Conservation (phyloP, 1,284 basidiomycete species). For the Malassezia dermatis region DNA sequence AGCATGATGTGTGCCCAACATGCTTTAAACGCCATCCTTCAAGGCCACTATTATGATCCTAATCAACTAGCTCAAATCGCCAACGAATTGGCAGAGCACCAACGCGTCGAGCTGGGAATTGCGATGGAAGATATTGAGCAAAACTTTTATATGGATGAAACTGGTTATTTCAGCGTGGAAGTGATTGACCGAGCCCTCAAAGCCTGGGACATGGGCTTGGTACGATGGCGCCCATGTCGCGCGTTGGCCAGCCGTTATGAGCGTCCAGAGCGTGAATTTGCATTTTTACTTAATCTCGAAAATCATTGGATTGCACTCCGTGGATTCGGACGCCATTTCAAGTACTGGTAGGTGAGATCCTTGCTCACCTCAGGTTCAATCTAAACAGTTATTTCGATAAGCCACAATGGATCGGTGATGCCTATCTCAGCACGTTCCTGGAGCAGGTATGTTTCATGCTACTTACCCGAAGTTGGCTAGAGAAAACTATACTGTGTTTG, state of each 20-base stretch:
- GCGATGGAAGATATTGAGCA: slow-evolving; percentile 20
- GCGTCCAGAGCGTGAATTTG: slow-evolving; percentile 34
- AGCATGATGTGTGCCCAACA: slow-evolving; percentile 47
- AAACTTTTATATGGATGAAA: slow-evolving; percentile 41
- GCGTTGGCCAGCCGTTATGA: neutral
- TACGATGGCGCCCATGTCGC: slow-evolving; percentile 15
- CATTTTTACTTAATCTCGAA: slow-evolving; percentile 43
- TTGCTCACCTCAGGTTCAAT: slow-evolving; percentile 25
- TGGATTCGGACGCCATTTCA: slow-evolving; percentile 25
- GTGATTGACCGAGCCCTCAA: slow-evolving; percentile 37
- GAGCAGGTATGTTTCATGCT: slow-evolving; percentile 17
- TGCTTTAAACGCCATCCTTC: slow-evolving; percentile 38
- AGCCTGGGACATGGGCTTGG: slow-evolving; percentile 20
- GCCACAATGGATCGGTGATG: slow-evolving; percentile 37
- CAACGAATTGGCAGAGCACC: slow-evolving; percentile 25
- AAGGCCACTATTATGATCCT: slow-evolving; percentile 41
- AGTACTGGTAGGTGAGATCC: neutral
- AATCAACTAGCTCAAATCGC: slow-evolving; percentile 38
- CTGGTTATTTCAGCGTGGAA: slow-evolving; percentile 38
- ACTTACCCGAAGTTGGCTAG: slow-evolving; percentile 19
- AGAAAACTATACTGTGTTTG: slow-evolving; percentile 44
- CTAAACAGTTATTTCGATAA: slow-evolving; percentile 38
- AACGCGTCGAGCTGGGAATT: slow-evolving; percentile 27
- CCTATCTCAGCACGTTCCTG: slow-evolving; percentile 38
- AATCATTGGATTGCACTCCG: slow-evolving; percentile 44